Percentiles rank a stretch among this genome's conserved stretches.
These are phyloP conservation scores for Pyricularia pennisetigena DNA, from an alignment of 2,329 filamentous ascomycete species.

Conservation along the genomic window DNA sequence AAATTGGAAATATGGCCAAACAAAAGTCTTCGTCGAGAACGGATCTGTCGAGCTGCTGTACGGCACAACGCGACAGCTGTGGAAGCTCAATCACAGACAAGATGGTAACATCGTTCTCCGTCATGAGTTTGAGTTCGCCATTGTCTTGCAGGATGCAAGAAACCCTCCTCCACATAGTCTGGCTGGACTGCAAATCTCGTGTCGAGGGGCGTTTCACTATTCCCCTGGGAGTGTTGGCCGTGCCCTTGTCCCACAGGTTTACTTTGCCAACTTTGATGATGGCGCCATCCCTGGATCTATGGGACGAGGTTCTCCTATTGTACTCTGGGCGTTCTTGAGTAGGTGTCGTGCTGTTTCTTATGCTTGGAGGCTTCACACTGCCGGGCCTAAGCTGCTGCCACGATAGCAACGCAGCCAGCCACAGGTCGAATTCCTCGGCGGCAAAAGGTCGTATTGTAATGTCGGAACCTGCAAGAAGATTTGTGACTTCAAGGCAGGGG, in stretches of 20 bases:
- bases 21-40: slow-evolving; percentile 90
- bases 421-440: slow-evolving; percentile 61
- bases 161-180: slow-evolving; percentile 71
- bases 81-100: slow-evolving; percentile 79
- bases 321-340: slow-evolving; percentile 30
- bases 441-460: slow-evolving; percentile 56
- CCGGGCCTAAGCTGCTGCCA: slow-evolving; percentile 68
- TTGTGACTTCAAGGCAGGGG: slow-evolving; percentile 44
- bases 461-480: slow-evolving; percentile 44
- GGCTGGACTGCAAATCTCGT: slow-evolving; percentile 40
- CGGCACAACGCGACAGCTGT: slow-evolving; percentile 78
- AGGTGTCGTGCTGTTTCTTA: slow-evolving; percentile 22
- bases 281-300: slow-evolving; percentile 52
- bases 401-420: slow-evolving; percentile 71
- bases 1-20: slow-evolving; percentile 91
- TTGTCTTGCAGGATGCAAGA: slow-evolving; percentile 94
- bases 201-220: slow-evolving; percentile 49
- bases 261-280: slow-evolving; percentile 96
- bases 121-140: slow-evolving; percentile 83
- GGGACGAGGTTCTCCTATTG: slow-evolving; percentile 29
- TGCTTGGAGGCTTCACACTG: slow-evolving; percentile 42
- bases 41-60: slow-evolving; percentile 82
- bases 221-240: slow-evolving; percentile 41
- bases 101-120: slow-evolving; percentile 72
- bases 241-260: slow-evolving; percentile 79